These are phyloP conservation scores for Centaurea solstitialis DNA, from an alignment of 129 eudicot species.

Conservation along the genomic window DNA sequence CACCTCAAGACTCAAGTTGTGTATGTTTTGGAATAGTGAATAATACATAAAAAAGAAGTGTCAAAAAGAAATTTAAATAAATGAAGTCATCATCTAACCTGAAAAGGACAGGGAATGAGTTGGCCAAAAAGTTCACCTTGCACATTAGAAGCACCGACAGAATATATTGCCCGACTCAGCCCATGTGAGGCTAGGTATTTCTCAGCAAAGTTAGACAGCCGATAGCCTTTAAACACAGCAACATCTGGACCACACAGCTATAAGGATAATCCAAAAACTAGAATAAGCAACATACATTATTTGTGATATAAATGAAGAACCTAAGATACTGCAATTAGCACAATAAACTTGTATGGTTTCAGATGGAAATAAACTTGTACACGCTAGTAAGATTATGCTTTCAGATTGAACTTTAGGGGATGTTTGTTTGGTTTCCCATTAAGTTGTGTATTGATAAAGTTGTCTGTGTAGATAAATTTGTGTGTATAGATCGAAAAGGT, in stretches of 20 bases:
- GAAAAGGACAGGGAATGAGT: slow-evolving; percentile 72
- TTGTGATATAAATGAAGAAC: not conserved
- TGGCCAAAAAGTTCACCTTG: slow-evolving; percentile 77
- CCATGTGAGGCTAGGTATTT: slow-evolving; percentile 71
- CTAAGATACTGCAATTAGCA: not conserved
- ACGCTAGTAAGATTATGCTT: not conserved
- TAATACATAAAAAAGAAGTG: not conserved
- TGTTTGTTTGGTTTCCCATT: no score
- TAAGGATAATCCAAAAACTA: slow-evolving; percentile 16
- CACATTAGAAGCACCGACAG: slow-evolving; percentile 58
- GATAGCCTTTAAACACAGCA: slow-evolving; percentile 77
- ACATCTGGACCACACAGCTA: slow-evolving; percentile 71
- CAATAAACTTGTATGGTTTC: slow-evolving; percentile 3
- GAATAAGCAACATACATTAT: not conserved
- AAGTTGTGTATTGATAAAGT: no score
- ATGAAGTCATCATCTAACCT: slow-evolving; percentile 50
- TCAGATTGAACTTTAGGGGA: not conserved
- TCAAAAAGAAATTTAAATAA: not conserved
- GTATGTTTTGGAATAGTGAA: not conserved
- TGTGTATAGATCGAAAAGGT: no score
- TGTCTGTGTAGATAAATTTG: no score
- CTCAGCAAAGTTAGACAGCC: slow-evolving; percentile 75
- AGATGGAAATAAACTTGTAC: slow-evolving; percentile 3
- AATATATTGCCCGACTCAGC: slow-evolving; percentile 69
- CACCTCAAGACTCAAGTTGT: not conserved